These are phyloP conservation scores for Evernia prunastri DNA, from an alignment of 495 filamentous ascomycete genomes.

Conservation along the genomic window DNA sequence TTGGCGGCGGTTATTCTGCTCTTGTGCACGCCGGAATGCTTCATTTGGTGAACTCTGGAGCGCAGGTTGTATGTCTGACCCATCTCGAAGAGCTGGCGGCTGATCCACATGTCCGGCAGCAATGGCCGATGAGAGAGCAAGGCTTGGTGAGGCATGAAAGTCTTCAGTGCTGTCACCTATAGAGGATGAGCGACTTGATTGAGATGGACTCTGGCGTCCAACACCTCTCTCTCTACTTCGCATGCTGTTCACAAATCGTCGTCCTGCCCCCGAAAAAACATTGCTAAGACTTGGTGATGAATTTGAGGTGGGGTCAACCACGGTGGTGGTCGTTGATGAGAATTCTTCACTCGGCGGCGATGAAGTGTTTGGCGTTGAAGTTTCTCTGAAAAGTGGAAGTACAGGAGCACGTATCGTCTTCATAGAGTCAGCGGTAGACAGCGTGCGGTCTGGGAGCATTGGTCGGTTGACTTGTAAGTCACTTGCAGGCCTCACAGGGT, in stretches of 20 bases:
- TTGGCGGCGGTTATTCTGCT: constrained; percentile 29
- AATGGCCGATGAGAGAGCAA: constrained; percentile 54
- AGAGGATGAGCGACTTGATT: constrained; percentile 27
- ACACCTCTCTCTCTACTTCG: constrained; percentile 33
- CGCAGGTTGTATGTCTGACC: constrained; percentile 22
- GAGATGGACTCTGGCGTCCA: constrained; percentile 19
- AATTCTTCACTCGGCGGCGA: constrained; percentile 31
- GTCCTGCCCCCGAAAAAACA: constrained; percentile 51
- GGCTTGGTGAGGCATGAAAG: constrained; percentile 57
- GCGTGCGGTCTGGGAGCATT: constrained; percentile 42
- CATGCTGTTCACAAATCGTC: constrained; percentile 44
- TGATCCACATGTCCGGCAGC: constrained; percentile 57
- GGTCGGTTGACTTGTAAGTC: constrained; percentile 40
- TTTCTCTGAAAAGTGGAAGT: constrained; percentile 29
- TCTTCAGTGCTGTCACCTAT: constrained; percentile 42
- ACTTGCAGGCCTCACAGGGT: constrained; percentile 19
- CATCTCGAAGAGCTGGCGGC: constrained; percentile 39
- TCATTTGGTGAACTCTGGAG: constrained; percentile 38
- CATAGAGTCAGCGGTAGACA: constrained; percentile 57
- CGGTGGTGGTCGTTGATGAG: constrained; percentile 36
- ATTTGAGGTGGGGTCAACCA: constrained; percentile 44
- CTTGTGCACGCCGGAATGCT: constrained; percentile 40
- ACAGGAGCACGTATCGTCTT: constrained; percentile 52
- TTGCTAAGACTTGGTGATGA: constrained; percentile 46
- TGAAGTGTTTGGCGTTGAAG: constrained; percentile 20